Base-by-base conservation (phyloP, 2,329 filamentous ascomycete genomes). In the Thielaviopsis populi region DNA sequence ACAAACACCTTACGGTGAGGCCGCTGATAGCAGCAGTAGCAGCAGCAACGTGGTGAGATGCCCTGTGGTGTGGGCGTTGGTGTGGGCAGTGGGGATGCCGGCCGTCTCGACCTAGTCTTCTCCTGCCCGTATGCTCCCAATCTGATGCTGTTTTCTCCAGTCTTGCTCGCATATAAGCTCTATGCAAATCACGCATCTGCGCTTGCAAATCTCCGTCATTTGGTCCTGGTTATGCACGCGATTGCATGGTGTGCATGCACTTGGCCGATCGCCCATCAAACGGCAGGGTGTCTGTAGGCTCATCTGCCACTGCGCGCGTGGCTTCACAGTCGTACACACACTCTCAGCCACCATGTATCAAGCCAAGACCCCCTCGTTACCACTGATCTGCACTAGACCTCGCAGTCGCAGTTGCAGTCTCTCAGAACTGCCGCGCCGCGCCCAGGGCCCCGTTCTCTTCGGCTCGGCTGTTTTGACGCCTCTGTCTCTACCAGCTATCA, bases 331-430 rank as follows among this genome's bases (percentile, higher is more conserved):
- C 53, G n/a, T n/a, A 56, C 30, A 37, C 30, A 17, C 11, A n/a
- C 53, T 56, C 27, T n/a, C 53, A 56, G 53, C 53, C 53, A 56
- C 27, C 53, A 37, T 13, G 53, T 56, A 56, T 56, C 53, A 56
- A 56, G 15, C 17, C 53, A 56, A 56, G 53, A 56, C 53, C 53
- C 53, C 30, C 27, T 37, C 53, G 53, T 22, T 56, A 37, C 53
- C 53, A 37, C 30, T 56, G 30, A 56, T 56, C 17, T 54, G n/a
- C 30, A 7, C 30, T 3, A 7, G 30, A 33, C 30, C 7, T 33
- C 7, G 3, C 30, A 33, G 22, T 54, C 50, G 15, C 27, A 22
- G 15, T 30, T n/a, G 13, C 30, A 22, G 27, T 33, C 53, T 56
- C 33, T 37, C 8, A 1, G 33, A 11, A 19, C n/a, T 13, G 53